Base-by-base conservation (phyloP, 2,329 filamentous ascomycete species). In the Simplicillium sp. region DNA sequence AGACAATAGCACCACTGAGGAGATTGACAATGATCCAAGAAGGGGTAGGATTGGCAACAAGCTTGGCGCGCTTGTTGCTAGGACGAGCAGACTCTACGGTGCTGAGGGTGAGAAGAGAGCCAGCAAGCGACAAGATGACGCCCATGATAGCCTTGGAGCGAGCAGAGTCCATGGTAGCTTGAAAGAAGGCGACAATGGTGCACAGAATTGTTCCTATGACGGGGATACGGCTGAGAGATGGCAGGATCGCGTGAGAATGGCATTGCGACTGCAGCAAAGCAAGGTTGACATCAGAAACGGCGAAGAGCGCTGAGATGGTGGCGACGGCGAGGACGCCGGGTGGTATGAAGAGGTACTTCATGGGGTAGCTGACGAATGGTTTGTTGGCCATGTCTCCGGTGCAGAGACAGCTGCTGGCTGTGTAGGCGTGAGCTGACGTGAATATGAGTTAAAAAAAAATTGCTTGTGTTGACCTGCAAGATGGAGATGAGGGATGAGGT, bases 181-280 rank as follows among this genome's bases (percentile, higher is more conserved):
- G 56, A 54, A 73, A 67, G 60, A 73, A 71, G 60, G 64, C 67
- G 50, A 72, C 58, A 43, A 71, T 52, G 54, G 70, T 74, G 56
- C 71, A 75, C 20, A 60, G 44, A 13, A 68, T 65, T 2, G 67
- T 58, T 31, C 68, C 69, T 17, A 75, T 40, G 34, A 66, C 44
- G 6, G 68, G 69, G 3, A 71, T 50, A n/a, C 54, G 62, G 36
- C 64, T 66, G 16, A 75, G 52, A 14, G 39, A 58, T 11, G 66
- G 67, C 16, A 74, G 51, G 13, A 65, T 66, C 8, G 68, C 55
- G 44, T 56, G 66, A 2, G 71, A 59, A 51, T 73, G 66, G 55
- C 71, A 75, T 49, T 74, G 70, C 34, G 69, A 73, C 58, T 67
- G 73, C 44, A 75, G 67, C 46, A 73, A 58, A 14, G 67, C 64